A percentile compares a stretch with the other conserved stretches of the same genome.
These are phyloP conservation scores for Verticillium dahliae DNA, from an alignment of 2,329 filamentous ascomycete genomes.

Conservation along the genomic window DNA sequence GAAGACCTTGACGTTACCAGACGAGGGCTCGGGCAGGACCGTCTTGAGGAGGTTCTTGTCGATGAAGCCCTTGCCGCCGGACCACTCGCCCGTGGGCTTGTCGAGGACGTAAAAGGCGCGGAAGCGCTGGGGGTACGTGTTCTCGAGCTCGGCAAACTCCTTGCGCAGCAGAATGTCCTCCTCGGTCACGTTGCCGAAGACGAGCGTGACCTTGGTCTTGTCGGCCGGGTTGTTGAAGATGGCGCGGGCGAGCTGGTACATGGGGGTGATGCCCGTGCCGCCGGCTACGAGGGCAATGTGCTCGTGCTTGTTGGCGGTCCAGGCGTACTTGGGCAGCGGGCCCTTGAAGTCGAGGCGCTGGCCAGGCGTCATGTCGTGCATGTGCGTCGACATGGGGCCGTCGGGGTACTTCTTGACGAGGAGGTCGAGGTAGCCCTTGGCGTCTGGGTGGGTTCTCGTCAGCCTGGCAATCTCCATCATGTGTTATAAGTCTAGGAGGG, in stretches of 20 bases:
- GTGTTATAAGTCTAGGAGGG: background rate
- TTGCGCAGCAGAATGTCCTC: conserved; percentile 87
- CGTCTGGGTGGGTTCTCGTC: conserved; percentile 40
- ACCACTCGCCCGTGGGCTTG: conserved; percentile 73
- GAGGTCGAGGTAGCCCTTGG: conserved; percentile 77
- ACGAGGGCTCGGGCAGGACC: conserved; percentile 86
- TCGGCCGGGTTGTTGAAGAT: conserved; percentile 97
- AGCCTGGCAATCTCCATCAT: background rate
- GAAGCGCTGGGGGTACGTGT: conserved; percentile 93
- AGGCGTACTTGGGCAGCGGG: conserved; percentile 88
- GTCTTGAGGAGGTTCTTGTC: conserved; percentile 91
- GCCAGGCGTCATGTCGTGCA: conserved; percentile 76
- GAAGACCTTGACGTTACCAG: conserved; percentile 90
- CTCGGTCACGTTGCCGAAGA: conserved; percentile 86
- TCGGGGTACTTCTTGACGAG: conserved; percentile 87
- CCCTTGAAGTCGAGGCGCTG: conserved; percentile 90
- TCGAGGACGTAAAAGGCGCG: conserved; percentile 90
- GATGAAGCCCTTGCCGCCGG: conserved; percentile 71
- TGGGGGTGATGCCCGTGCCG: conserved; percentile 93
- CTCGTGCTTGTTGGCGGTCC: conserved; percentile 85
- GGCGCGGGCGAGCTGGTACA: conserved; percentile 87
- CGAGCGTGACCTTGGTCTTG: conserved; percentile 93
- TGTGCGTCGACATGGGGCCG: conserved; percentile 85
- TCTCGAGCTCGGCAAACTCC: conserved; percentile 82
- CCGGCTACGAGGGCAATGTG: conserved; percentile 87